Conservation (phyloP, 2,329 filamentous ascomycete genomes). For the Aspergillus latus region DNA sequence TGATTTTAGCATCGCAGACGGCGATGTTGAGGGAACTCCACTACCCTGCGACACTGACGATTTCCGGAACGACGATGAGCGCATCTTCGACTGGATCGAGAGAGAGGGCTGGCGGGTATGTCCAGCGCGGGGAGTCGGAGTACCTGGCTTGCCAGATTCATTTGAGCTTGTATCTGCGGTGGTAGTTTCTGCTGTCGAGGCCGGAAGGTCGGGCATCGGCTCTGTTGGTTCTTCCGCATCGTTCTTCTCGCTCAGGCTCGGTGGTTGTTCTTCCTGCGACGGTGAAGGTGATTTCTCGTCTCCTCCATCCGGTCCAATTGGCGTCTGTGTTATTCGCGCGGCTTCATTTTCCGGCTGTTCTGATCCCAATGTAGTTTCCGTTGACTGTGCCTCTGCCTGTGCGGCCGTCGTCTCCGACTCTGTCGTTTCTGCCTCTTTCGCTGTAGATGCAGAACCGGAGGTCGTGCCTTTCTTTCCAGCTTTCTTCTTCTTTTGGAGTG, state of each 20-base stretch:
- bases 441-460: slow-evolving; percentile 35
- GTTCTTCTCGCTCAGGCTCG: slow-evolving; percentile 16
- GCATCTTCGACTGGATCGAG: slow-evolving; percentile 77
- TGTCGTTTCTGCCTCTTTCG: slow-evolving; percentile 31
- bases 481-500: slow-evolving; percentile 84
- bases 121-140: slow-evolving; percentile 30
- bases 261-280: slow-evolving; percentile 27
- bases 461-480: slow-evolving; percentile 56
- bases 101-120: slow-evolving; percentile 63
- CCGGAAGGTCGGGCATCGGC: slow-evolving; percentile 39
- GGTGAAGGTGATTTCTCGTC: not conserved
- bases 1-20: slow-evolving; percentile 44
- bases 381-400: slow-evolving; percentile 11
- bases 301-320: not conserved
- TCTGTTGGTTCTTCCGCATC: slow-evolving; percentile 27
- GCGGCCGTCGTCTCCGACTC: slow-evolving; percentile 20
- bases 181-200: slow-evolving; percentile 25
- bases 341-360: not conserved
- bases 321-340: not conserved
- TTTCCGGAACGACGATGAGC: slow-evolving; percentile 80
- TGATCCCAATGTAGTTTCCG: slow-evolving; percentile 5
- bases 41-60: slow-evolving; percentile 55
- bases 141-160: slow-evolving; percentile 23
- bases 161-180: slow-evolving; percentile 1
- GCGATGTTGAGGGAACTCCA: slow-evolving; percentile 52